A percentile compares a stretch with the other conserved stretches of the same genome.
Conservation (phyloP, 108 stramenopile species). For the Skeletonema tropicum region DNA sequence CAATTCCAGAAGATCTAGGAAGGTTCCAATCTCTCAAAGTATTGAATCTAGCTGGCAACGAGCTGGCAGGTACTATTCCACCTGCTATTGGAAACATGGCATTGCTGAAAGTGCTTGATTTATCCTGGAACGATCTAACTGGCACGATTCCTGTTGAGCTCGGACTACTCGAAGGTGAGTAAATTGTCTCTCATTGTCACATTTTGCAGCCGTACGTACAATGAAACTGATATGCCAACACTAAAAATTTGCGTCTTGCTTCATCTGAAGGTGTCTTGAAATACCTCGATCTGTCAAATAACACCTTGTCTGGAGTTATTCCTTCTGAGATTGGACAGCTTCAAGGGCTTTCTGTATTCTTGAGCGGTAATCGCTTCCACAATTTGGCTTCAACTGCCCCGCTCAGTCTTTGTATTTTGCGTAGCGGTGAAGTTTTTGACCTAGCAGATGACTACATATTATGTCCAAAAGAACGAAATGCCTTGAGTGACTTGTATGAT, state of each 20-base stretch:
- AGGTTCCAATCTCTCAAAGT: background rate
- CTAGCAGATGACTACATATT: background rate
- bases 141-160: too few species aligned
- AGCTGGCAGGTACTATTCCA: too few species aligned
- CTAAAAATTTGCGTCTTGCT: background rate
- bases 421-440: background rate
- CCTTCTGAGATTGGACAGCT: background rate
- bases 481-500: conserved; percentile 4
- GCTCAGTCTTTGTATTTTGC: background rate
- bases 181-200: too few species aligned
- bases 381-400: background rate
- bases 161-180: too few species aligned
- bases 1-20: conserved; percentile 20
- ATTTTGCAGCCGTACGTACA: too few species aligned
- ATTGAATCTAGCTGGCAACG: background rate
- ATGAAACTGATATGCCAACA: too few species aligned
- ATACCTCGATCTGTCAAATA: background rate
- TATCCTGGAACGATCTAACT: background rate
- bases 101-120: background rate
- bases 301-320: background rate
- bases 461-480: background rate
- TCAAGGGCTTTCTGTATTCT: background rate
- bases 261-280: too few species aligned
- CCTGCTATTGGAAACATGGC: background rate
- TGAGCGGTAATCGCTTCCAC: background rate